Percentiles rank a stretch among this genome's conserved stretches.
These are phyloP conservation scores for Tanacetum coccineum DNA, from an alignment of 129 eudicot species.

Conservation along the genomic window DNA sequence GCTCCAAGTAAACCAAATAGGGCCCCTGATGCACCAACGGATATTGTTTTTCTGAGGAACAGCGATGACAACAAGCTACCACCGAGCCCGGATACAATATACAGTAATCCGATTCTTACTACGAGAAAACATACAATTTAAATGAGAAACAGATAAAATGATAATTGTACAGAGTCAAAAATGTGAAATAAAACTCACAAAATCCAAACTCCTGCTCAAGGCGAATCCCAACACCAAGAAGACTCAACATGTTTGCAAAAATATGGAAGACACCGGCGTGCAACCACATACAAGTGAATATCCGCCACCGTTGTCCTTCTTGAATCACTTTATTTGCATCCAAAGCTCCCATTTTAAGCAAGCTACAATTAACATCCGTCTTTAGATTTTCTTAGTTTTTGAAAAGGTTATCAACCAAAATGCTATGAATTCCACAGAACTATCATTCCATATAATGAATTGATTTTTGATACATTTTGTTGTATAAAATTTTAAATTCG, in stretches of 20 bases:
- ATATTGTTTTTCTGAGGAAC: constrained; percentile 48
- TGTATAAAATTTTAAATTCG: no score
- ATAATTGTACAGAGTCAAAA: not conserved
- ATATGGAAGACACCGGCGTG: constrained; percentile 83
- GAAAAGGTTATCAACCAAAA: no score
- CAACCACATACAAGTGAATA: constrained; percentile 69
- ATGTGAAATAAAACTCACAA: constrained; percentile 32
- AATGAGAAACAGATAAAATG: not conserved
- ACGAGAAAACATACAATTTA: constrained; percentile 5
- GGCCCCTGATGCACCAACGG: constrained; percentile 97
- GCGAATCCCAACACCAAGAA: constrained; percentile 67
- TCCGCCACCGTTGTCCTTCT: constrained; percentile 53
- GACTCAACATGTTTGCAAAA: constrained; percentile 71
- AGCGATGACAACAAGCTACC: constrained; percentile 67
- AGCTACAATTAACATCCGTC: constrained; percentile 29
- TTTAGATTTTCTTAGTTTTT: no score
- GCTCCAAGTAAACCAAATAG: constrained; percentile 86
- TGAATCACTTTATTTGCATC: constrained; percentile 52
- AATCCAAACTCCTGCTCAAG: constrained; percentile 90
- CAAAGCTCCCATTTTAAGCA: constrained; percentile 58
- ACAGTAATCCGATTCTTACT: constrained; percentile 68
- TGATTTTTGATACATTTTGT: no score
- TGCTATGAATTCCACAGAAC: no score
- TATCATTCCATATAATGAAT: no score
- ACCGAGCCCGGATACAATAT: constrained; percentile 64